Percentiles rank a stretch among this genome's conserved stretches.
phyloP scores from a whole-genome alignment of 2,329 filamentous ascomycete genomes.

The Madurella fahalii region DNA sequence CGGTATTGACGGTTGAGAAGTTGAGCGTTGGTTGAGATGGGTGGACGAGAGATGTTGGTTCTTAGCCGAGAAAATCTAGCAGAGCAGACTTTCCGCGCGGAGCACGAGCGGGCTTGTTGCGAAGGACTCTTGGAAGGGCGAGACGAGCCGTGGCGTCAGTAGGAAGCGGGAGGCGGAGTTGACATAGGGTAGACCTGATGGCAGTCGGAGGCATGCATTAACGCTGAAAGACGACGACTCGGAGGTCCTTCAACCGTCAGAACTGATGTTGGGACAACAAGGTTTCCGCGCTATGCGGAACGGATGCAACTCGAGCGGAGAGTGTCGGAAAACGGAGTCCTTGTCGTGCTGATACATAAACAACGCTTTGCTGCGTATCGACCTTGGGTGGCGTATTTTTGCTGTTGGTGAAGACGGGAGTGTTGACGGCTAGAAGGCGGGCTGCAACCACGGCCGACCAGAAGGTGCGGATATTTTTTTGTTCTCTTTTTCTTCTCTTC shows the following conservation, averaged over 20 bases:
- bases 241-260: slow-evolving; percentile 74
- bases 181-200: slow-evolving; percentile 54
- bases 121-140: slow-evolving; percentile 29
- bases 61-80: slow-evolving; percentile 14
- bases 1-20: slow-evolving; percentile 36
- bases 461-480: slow-evolving; percentile 10
- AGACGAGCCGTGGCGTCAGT: slow-evolving; percentile 49
- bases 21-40: background rate
- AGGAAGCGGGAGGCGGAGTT: slow-evolving; percentile 49
- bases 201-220: slow-evolving; percentile 55
- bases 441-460: slow-evolving; percentile 13
- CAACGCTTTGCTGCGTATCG: slow-evolving; percentile 48
- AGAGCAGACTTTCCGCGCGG: slow-evolving; percentile 26
- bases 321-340: slow-evolving; percentile 88
- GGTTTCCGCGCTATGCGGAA: slow-evolving; percentile 95
- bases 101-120: slow-evolving; percentile 38
- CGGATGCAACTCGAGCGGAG: slow-evolving; percentile 91
- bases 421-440: slow-evolving; percentile 6
- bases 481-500: slow-evolving; percentile 11
- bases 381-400: slow-evolving; percentile 23
- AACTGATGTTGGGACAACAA: slow-evolving; percentile 83
- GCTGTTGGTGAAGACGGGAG: slow-evolving; percentile 13
- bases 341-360: slow-evolving; percentile 99
- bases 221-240: slow-evolving; percentile 41
- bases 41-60: slow-evolving; percentile 4